These are phyloP conservation scores for Backusella australiensis DNA, from an alignment of 192 early-diverging fungal species.

Conservation along the genomic window DNA sequence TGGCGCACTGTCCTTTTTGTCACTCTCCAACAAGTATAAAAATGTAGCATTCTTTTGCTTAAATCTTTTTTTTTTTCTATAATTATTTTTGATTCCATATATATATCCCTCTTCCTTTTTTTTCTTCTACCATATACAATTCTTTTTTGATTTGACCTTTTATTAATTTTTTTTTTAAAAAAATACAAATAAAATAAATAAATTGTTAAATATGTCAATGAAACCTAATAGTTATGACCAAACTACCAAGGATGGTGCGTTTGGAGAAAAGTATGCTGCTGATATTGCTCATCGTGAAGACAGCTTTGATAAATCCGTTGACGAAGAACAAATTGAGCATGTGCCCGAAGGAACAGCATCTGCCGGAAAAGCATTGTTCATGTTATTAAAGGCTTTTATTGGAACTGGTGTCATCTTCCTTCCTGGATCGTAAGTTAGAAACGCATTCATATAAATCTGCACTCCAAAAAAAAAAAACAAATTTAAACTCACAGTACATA, in stretches of 20 bases:
- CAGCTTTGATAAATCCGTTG: background rate
- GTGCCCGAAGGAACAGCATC: conserved; percentile 41
- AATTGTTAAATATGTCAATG: background rate
- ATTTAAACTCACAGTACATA: background rate
- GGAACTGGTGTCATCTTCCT: conserved; percentile 61
- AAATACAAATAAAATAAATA: background rate
- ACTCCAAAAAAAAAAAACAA: background rate
- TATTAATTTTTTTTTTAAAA: no score
- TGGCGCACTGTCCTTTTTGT: background rate
- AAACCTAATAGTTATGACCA: background rate
- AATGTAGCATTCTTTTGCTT: background rate
- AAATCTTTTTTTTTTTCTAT: background rate
- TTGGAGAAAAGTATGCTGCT: background rate
- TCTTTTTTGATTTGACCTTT: no score
- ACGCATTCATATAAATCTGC: background rate
- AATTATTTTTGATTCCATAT: background rate
- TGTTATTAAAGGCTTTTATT: conserved; percentile 67
- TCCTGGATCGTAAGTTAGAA: conserved; percentile 37
- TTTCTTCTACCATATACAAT: background rate
- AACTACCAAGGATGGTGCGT: background rate
- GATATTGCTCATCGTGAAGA: conserved; percentile 10
- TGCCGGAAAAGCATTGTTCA: conserved; percentile 53
- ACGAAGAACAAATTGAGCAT: conserved; percentile 15
- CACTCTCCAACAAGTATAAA: background rate
- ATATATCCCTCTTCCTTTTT: background rate